A percentile compares a stretch with the other conserved stretches of the same genome.
Evolutionary conservation across 164 flowering plant species (phyloP).

Genomic region (Santalum album): DNA sequence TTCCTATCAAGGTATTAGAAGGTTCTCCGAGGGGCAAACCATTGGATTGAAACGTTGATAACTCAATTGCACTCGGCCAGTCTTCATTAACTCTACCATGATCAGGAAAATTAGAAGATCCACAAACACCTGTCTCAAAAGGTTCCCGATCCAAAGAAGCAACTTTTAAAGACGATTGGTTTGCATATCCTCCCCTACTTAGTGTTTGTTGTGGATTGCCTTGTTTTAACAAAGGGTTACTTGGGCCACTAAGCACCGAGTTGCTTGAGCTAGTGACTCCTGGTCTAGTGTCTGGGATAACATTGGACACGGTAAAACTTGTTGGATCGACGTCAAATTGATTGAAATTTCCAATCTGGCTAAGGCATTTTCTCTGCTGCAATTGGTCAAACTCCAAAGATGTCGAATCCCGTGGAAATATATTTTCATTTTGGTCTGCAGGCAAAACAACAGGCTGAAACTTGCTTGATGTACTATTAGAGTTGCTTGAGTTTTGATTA

Average conservation of each 20-base stretch:
- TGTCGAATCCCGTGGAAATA: constrained; percentile 31
- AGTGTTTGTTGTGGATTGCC: constrained; percentile 17
- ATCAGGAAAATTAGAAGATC: constrained; percentile 25
- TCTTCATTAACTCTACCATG: constrained; percentile 18
- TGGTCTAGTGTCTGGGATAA: constrained; percentile 15
- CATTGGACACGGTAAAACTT: constrained; percentile 14
- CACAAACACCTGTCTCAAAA: constrained; percentile 12
- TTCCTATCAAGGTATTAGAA: constrained; percentile 14
- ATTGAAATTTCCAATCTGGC: constrained; percentile 17
- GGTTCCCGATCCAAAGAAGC: constrained; percentile 19
- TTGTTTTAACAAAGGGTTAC: constrained; percentile 20
- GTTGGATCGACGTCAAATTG: constrained; percentile 14
- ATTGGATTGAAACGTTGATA: constrained; percentile 20
- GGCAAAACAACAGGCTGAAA: constrained; percentile 19
- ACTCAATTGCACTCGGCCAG: constrained; percentile 28
- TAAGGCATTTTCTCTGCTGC: constrained; percentile 18
- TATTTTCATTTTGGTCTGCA: constrained; percentile 21
- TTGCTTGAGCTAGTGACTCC: constrained; percentile 15
- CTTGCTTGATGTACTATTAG: constrained; percentile 22
- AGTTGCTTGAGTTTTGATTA: constrained; percentile 31
- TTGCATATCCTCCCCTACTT: constrained; percentile 17
- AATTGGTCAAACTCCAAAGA: constrained; percentile 28
- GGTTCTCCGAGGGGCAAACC: constrained; percentile 17
- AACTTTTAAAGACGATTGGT: constrained; percentile 18
- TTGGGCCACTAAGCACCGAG: constrained; percentile 10